Conservation (phyloP, 2,329 filamentous ascomycete species). For the Aspergillus brasiliensis region DNA sequence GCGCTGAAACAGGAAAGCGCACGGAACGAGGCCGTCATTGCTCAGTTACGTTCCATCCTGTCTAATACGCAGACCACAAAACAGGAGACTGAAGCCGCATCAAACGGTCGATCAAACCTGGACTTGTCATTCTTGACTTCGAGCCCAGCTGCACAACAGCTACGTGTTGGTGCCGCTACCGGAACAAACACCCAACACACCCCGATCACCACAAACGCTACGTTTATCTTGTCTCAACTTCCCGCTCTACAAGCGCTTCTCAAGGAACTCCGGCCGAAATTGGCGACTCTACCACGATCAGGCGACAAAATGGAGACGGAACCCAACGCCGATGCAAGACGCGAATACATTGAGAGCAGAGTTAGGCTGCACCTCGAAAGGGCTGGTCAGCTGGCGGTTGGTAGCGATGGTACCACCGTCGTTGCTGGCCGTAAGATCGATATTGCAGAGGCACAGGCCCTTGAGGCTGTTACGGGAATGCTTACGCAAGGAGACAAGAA, state of each 20-base stretch:
- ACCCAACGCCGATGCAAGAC: constrained; percentile 69
- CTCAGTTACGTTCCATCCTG: constrained; percentile 63
- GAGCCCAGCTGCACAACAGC: constrained; percentile 47
- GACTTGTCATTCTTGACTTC: constrained; percentile 61
- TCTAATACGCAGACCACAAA: constrained; percentile 35
- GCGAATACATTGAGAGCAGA: constrained; percentile 81
- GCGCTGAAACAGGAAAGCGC: constrained; percentile 69
- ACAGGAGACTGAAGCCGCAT: constrained; percentile 19
- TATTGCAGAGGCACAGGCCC: constrained; percentile 42
- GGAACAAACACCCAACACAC: constrained; percentile 39
- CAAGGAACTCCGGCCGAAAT: constrained; percentile 65
- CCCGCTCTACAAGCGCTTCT: constrained; percentile 75
- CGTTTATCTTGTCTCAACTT: constrained; percentile 80
- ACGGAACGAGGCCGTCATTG: constrained; percentile 71
- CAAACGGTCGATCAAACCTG: constrained; percentile 27
- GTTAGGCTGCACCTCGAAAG: constrained; percentile 74
- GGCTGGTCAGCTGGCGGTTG: constrained; percentile 41
- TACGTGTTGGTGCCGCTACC: constrained; percentile 47
- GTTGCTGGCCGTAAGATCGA: constrained; percentile 44
- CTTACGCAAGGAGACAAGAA: constrained; percentile 32
- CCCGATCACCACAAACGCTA: constrained; percentile 51
- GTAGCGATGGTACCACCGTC: constrained; percentile 35
- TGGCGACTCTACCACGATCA: constrained; percentile 49
- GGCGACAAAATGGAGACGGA: constrained; percentile 43
- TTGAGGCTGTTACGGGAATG: constrained; percentile 44